These are phyloP conservation scores for Ophiocordyceps sinensis DNA, from an alignment of 2,329 filamentous ascomycete species.

Conservation along the genomic window DNA sequence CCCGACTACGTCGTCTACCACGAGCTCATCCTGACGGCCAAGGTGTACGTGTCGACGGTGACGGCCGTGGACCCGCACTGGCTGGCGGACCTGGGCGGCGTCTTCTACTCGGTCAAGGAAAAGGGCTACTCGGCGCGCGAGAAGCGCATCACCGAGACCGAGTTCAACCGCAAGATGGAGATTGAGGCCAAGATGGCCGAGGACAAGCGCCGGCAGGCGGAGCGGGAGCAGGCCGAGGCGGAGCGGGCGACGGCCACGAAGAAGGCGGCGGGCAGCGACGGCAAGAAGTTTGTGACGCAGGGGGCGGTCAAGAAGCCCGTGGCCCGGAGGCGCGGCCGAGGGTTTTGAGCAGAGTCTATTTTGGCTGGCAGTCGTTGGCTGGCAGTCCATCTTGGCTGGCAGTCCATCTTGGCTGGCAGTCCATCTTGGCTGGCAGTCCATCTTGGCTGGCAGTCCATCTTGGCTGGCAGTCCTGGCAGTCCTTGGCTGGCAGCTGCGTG, in stretches of 20 bases:
- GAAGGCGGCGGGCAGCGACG: slow-evolving; percentile 16
- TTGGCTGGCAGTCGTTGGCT: too few relatives aligned
- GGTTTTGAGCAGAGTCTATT: slow-evolving; percentile 23
- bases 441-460: too few relatives aligned
- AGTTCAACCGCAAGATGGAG: slow-evolving; percentile 87
- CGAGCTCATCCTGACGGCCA: slow-evolving; percentile 89
- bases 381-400: too few relatives aligned
- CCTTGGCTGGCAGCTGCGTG: too few relatives aligned
- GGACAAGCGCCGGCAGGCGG: slow-evolving; percentile 58
- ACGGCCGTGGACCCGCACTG: slow-evolving; percentile 93
- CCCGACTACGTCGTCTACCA: slow-evolving; percentile 98
- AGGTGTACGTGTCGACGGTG: slow-evolving; percentile 96
- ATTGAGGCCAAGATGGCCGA: slow-evolving; percentile 86
- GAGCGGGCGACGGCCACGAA: slow-evolving; percentile 24
- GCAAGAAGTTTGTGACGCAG: slow-evolving; percentile 45
- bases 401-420: too few relatives aligned
- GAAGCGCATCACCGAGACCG: slow-evolving; percentile 74
- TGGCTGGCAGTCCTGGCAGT: too few relatives aligned
- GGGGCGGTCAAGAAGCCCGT: slow-evolving; percentile 49
- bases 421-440: too few relatives aligned
- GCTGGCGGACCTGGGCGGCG: slow-evolving; percentile 89
- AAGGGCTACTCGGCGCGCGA: slow-evolving; percentile 87
- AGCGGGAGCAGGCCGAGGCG: slow-evolving; percentile 34
- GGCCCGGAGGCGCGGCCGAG: slow-evolving; percentile 39
- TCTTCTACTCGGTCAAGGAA: slow-evolving; percentile 95